Conservation (phyloP, 2,329 filamentous ascomycete species). For the Pseudogymnoascus sp. region DNA sequence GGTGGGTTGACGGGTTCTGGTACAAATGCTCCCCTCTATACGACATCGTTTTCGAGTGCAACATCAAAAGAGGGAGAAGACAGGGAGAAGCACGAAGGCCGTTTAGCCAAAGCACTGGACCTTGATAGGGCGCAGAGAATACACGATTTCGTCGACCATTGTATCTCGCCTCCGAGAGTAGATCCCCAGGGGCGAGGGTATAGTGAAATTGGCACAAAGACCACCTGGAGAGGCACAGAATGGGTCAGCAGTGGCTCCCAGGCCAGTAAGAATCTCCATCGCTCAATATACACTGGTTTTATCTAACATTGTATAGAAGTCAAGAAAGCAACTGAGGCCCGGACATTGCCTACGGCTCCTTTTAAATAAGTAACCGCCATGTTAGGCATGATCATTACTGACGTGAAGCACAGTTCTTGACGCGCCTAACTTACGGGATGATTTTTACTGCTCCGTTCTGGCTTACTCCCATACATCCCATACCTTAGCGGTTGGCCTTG, state of each 20-base stretch:
- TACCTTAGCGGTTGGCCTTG: constrained; percentile 77
- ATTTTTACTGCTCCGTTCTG: constrained; percentile 90
- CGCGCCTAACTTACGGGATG: constrained; percentile 81
- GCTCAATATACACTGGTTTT: not conserved
- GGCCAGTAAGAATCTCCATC: constrained; percentile 19
- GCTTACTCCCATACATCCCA: constrained; percentile 73
- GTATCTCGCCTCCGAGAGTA: constrained; percentile 25
- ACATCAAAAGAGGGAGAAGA: constrained; percentile 50
- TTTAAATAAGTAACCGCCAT: constrained; percentile 57
- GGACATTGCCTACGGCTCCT: constrained; percentile 61
- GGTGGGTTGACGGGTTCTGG: constrained; percentile 62
- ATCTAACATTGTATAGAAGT: constrained; percentile 20
- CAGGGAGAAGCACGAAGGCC: constrained; percentile 61
- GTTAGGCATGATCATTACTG: constrained; percentile 23
- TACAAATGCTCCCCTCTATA: constrained; percentile 63
- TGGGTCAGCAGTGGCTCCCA: constrained; percentile 25
- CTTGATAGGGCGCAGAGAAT: constrained; percentile 65
- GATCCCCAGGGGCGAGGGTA: constrained; percentile 27
- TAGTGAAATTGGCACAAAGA: constrained; percentile 22
- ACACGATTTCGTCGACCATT: constrained; percentile 43
- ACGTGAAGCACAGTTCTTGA: constrained; percentile 64
- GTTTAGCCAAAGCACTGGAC: constrained; percentile 75
- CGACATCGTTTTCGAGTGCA: constrained; percentile 42
- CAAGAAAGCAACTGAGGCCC: constrained; percentile 29
- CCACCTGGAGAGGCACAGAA: constrained; percentile 31